Evolutionary conservation across 139 green algal species (phyloP).

Genomic region (Pseudopediastrum boryanum): DNA sequence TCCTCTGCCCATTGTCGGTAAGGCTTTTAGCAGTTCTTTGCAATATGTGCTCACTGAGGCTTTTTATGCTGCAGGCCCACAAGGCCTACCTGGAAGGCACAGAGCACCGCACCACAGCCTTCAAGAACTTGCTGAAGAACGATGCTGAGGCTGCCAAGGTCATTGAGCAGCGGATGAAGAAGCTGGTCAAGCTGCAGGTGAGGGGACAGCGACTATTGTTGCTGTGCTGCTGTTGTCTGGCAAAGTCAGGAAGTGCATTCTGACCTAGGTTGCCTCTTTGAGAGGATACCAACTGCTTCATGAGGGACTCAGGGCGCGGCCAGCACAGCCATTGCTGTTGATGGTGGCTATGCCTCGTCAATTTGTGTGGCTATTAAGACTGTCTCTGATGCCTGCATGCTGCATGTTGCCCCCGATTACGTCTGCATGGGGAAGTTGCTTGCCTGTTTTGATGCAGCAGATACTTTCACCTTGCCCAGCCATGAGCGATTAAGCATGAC

Average conservation of each 20-base stretch:
- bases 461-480: too few relatives aligned
- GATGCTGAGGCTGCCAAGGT: conserved; percentile 73
- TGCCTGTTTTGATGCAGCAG: too few relatives aligned
- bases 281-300: not conserved
- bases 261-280: not conserved
- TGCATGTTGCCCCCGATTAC: too few relatives aligned
- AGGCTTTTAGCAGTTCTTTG: too few relatives aligned
- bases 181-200: conserved; percentile 78
- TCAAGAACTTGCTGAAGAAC: conserved; percentile 75
- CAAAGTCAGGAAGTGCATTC: not conserved
- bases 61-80: conserved; percentile 48
- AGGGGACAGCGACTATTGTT: not conserved
- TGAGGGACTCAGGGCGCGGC: too few relatives aligned
- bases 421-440: too few relatives aligned
- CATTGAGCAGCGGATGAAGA: conserved; percentile 86
- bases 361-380: too few relatives aligned
- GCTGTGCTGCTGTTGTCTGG: not conserved
- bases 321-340: too few relatives aligned
- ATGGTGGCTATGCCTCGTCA: too few relatives aligned
- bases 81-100: conserved; percentile 79
- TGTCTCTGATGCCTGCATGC: too few relatives aligned
- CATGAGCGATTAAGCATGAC: too few relatives aligned
- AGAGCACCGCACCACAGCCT: conserved; percentile 74
- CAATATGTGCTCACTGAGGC: not conserved
- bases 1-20: not conserved